Base-by-base conservation (phyloP, 371 early-diverging fungal species). In the Actinomortierella wolfii region DNA sequence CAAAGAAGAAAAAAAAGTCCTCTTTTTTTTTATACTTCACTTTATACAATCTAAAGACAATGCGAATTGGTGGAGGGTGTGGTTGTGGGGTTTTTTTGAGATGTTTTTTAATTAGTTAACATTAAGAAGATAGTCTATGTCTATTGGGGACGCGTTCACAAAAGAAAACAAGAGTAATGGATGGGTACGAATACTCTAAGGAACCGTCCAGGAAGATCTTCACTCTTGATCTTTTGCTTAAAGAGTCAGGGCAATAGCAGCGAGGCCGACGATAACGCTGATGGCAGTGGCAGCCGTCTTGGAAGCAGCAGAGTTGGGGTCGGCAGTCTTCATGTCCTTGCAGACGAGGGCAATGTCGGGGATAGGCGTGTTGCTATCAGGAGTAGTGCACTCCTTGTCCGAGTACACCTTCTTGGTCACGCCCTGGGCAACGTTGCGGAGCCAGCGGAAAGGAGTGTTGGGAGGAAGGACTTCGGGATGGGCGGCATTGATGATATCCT, bases 401-500 rank as follows among this genome's bases (percentile, higher is more conserved):
- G 68, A 66, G 54, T 75, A 64, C 17, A 79, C 61, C 34, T 76
- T 75, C 59, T 81, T 83, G 8, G 83, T 14, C 58, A 88, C 88
- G 21, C 56, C 42, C 50, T 76, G 73, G 18, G 83, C 89, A 57
- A 89, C 73, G 60, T 91, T 89, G 56, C 92, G 88, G 69, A 91
- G 77, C 90, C 92, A 88, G 42, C 77, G 54, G 63, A 83, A 88
- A 8, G 61, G 74, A 41, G 61, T 58, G 48, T 76, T 61, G 15
- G 58, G 8, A 45, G 86, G 83, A 15, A 86, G 85, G 18, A 40
- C 56, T 5, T 68, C 66, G 21, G 89, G 87, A 59, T 88, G 86
- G 18, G 83, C 77, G 1, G 80, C 86, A 51, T 85, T 83, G 56
- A 90, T 78, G 39, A 91, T 58, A 56, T 92, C 92, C 68, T 87